Evolutionary conservation across 495 filamentous ascomycete genomes (phyloP).

Genomic region (Penicillium ochrochloron): DNA sequence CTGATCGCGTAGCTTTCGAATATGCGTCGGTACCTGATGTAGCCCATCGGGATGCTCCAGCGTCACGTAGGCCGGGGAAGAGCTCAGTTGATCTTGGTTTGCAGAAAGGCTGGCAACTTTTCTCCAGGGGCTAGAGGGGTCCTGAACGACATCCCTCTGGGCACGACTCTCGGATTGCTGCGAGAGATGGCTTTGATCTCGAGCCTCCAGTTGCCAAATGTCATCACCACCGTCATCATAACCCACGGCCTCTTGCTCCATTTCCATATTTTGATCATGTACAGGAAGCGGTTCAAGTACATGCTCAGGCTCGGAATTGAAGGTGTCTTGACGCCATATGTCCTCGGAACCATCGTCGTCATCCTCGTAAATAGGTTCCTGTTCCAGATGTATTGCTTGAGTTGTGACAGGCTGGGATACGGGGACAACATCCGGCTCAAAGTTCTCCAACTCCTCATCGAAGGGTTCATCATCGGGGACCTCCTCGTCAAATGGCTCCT

Average conservation of each 20-base stretch:
- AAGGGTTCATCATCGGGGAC: background rate
- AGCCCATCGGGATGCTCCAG: slow-evolving; percentile 35
- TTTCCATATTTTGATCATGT: background rate
- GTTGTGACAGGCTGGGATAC: background rate
- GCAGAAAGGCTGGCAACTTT: slow-evolving; percentile 11
- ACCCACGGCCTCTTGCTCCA: slow-evolving; percentile 15
- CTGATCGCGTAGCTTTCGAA: slow-evolving; percentile 44
- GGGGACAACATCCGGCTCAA: background rate
- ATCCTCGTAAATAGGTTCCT: slow-evolving; percentile 8
- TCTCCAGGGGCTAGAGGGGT: slow-evolving; percentile 23
- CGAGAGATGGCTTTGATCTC: slow-evolving; percentile 38
- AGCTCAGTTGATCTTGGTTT: slow-evolving; percentile 22
- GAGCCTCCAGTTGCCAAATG: slow-evolving; percentile 53
- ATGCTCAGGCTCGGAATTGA: slow-evolving; percentile 3
- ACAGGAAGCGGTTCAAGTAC: background rate
- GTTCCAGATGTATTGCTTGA: background rate
- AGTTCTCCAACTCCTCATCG: slow-evolving; percentile 7
- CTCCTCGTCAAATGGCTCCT: slow-evolving; percentile 9
- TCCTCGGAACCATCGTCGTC: slow-evolving; percentile 26
- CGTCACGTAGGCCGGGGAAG: slow-evolving; percentile 41
- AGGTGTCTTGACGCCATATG: slow-evolving; percentile 21
- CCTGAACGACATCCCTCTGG: slow-evolving; percentile 1
- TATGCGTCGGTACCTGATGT: slow-evolving; percentile 40
- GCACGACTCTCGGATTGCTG: slow-evolving; percentile 27
- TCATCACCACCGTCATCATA: slow-evolving; percentile 46